These are phyloP conservation scores for Rostrohypoxylon terebratum DNA, from an alignment of 495 filamentous ascomycete genomes.

Conservation along the genomic window DNA sequence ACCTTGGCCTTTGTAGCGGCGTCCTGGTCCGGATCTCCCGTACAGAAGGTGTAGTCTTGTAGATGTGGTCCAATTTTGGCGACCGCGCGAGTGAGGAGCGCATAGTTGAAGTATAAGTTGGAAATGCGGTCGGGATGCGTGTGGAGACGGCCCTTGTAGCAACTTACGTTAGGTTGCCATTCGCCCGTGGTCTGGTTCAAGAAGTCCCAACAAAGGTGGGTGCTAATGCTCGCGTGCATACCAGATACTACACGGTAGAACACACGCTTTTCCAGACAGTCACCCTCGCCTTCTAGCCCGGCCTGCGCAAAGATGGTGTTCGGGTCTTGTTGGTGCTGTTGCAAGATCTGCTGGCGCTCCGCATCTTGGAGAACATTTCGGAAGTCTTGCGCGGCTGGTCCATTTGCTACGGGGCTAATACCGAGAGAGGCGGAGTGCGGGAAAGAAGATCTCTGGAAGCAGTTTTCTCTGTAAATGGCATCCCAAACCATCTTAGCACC, in stretches of 20 bases:
- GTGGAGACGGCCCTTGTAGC: constrained; percentile 87
- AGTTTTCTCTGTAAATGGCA: constrained; percentile 96
- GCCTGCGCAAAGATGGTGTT: constrained; percentile 62
- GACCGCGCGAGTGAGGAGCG: constrained; percentile 87
- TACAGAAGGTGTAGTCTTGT: constrained; percentile 87
- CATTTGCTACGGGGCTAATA: constrained; percentile 52
- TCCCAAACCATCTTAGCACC: constrained; percentile 92
- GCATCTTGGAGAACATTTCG: constrained; percentile 81
- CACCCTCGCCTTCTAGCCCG: constrained; percentile 80
- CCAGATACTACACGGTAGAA: constrained; percentile 95
- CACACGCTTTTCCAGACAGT: constrained; percentile 96
- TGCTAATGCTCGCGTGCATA: constrained; percentile 97
- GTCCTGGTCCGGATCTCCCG: constrained; percentile 84
- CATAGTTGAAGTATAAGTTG: constrained; percentile 99
- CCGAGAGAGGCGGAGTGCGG: constrained; percentile 62
- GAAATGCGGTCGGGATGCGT: constrained; percentile 89
- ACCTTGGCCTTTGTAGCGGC: constrained; percentile 81
- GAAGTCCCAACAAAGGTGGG: constrained; percentile 96
- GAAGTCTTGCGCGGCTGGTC: constrained; percentile 85
- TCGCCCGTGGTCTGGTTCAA: constrained; percentile 93
- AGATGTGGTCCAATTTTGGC: constrained; percentile 91
- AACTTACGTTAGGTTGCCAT: constrained; percentile 92
- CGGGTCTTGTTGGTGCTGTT: constrained; percentile 65
- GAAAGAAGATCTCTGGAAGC: constrained; percentile 80
- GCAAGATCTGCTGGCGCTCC: constrained; percentile 68